These are phyloP conservation scores for Yamadazyma sp. DNA, from an alignment of 805 yeast species.

Conservation along the genomic window DNA sequence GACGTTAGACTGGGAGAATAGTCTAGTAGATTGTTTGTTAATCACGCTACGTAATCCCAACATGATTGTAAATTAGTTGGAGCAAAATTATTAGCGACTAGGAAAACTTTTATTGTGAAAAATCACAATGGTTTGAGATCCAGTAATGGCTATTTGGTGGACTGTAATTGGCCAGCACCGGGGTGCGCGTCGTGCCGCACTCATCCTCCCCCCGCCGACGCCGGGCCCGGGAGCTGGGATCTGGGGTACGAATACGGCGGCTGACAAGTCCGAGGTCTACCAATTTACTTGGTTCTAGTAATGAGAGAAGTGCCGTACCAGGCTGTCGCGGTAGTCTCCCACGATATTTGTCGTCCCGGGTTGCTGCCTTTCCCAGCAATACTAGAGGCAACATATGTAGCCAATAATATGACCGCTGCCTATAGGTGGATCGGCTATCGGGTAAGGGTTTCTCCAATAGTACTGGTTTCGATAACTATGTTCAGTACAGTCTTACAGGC, in stretches of 20 bases:
- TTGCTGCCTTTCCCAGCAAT: too few species aligned
- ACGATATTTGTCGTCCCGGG: too few species aligned
- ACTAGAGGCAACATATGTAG: too few species aligned
- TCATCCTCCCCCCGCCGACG: slow-evolving; percentile 4
- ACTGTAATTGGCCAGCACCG: slow-evolving; percentile 3
- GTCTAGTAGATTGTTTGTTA: slow-evolving; percentile 9
- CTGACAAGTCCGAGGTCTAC: slow-evolving; percentile 1
- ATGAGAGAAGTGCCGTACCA: too few species aligned
- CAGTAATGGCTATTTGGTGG: slow-evolving; percentile 4
- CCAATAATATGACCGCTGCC: too few species aligned
- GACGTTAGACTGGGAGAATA: slow-evolving; percentile 29
- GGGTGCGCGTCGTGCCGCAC: slow-evolving; percentile 1
- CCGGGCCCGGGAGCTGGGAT: slow-evolving; percentile 9
- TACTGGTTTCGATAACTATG: too few species aligned
- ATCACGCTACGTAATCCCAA: slow-evolving; percentile 16
- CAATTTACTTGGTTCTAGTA: too few species aligned
- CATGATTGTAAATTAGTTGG: slow-evolving; percentile 7
- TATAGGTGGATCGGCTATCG: too few species aligned
- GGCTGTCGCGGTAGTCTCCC: too few species aligned
- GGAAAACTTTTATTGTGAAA: slow-evolving; percentile 7
- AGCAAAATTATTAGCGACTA: background rate
- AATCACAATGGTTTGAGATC: slow-evolving; percentile 2
- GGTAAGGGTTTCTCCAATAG: too few species aligned
- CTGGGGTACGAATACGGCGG: slow-evolving; percentile 8
- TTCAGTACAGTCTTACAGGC: too few species aligned